A percentile compares a stretch with the other conserved stretches of the same genome.
Conservation (phyloP, 2,329 filamentous ascomycete species). For the Botrytis elliptica region DNA sequence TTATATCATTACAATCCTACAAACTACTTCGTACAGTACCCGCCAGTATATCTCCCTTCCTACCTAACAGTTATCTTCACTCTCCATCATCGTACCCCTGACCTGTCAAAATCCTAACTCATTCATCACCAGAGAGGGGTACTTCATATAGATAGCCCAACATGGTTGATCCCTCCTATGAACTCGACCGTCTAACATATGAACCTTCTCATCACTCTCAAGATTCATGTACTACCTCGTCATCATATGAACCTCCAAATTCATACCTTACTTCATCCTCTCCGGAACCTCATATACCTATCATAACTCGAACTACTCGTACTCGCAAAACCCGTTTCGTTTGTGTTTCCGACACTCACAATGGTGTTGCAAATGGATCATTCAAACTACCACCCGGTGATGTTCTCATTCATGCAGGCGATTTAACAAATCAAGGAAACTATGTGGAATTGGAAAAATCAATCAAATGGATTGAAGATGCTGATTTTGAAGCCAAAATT, state of each 20-base stretch:
- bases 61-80: neutral
- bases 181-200: constrained; percentile 1
- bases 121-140: neutral
- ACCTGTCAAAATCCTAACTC: neutral
- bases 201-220: neutral
- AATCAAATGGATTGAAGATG: constrained; percentile 64
- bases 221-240: neutral
- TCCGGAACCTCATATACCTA: neutral
- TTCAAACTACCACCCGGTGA: constrained; percentile 68
- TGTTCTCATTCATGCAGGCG: constrained; percentile 73
- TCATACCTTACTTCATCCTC: constrained; percentile 1
- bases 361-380: constrained; percentile 50
- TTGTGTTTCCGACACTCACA: constrained; percentile 77
- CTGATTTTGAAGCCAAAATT: constrained; percentile 68
- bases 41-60: neutral
- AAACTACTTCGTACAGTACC: neutral
- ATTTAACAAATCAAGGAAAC: constrained; percentile 72
- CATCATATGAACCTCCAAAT: neutral
- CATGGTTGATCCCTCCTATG: neutral
- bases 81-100: neutral
- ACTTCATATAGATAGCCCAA: neutral
- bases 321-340: constrained; percentile 60
- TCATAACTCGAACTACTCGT: neutral
- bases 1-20: neutral
- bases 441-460: constrained; percentile 59